These are phyloP conservation scores for Hypholoma fasciculare DNA, from an alignment of 768 basidiomycete species.

Conservation along the genomic window DNA sequence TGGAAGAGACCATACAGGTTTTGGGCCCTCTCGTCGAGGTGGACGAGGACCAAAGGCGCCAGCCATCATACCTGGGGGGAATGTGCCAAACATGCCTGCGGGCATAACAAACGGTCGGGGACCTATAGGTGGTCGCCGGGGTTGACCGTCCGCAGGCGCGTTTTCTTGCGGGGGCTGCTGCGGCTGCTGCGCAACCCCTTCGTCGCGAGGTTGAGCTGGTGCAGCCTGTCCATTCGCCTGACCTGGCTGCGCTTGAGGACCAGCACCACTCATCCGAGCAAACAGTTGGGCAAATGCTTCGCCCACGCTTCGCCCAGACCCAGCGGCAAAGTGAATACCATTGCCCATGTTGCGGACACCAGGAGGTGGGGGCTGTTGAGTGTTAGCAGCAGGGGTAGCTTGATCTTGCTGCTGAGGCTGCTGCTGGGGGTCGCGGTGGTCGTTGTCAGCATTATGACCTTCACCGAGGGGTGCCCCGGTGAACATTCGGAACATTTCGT, in stretches of 20 bases:
- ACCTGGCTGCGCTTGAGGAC: neutral
- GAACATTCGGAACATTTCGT: conserved; percentile 6
- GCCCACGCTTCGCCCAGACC: conserved; percentile 23
- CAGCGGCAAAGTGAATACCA: conserved; percentile 18
- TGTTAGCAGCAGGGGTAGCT: neutral
- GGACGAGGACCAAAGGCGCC: conserved; percentile 2
- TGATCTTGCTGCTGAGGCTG: neutral
- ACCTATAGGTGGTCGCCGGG: neutral
- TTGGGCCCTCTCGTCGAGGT: conserved; percentile 14
- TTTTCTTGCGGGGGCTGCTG: neutral
- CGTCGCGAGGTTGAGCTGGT: neutral
- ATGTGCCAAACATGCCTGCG: neutral
- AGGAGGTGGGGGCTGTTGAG: neutral
- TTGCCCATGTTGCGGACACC: neutral
- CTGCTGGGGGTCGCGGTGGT: neutral
- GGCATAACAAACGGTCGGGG: too few species aligned
- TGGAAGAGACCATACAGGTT: conserved; percentile 19
- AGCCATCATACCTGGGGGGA: conserved; percentile 8
- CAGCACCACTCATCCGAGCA: conserved; percentile 6
- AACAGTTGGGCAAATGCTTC: conserved; percentile 27
- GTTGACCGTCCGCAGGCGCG: neutral
- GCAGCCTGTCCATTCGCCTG: neutral
- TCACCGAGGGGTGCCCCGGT: neutral
- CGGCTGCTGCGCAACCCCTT: neutral
- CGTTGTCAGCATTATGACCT: neutral